A percentile compares a stretch with the other conserved stretches of the same genome.
phyloP scores from a whole-genome alignment of 208 protist genomes.

The Leptomonas seymouri region DNA sequence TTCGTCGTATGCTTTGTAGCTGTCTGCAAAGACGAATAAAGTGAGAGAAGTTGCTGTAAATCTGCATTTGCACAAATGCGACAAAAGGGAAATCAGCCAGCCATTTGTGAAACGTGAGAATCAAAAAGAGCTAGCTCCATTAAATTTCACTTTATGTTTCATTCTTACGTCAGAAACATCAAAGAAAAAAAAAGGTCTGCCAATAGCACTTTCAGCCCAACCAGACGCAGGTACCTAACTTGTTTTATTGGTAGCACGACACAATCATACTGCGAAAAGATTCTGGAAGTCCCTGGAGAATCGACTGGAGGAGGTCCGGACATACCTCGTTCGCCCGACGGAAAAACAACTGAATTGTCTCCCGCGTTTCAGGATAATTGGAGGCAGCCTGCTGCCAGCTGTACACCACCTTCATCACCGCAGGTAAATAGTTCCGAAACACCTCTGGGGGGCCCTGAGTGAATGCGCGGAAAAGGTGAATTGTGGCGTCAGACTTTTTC shows the following conservation, averaged over 20 bases:
- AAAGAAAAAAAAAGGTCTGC: neutral
- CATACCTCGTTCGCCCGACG: conserved; percentile 23
- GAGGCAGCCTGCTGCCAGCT: conserved; percentile 58
- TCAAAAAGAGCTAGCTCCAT: too few relatives aligned
- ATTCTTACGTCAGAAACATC: neutral
- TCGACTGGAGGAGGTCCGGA: conserved; percentile 25
- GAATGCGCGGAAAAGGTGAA: conserved; percentile 58
- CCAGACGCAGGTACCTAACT: neutral
- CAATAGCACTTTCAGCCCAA: neutral
- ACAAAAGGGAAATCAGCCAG: too few relatives aligned
- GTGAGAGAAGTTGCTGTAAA: too few relatives aligned
- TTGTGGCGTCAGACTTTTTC: conserved; percentile 81
- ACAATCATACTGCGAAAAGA: conserved; percentile 28
- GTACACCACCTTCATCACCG: conserved; percentile 60
- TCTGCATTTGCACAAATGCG: too few relatives aligned
- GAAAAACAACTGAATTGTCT: conserved; percentile 30
- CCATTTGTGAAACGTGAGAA: too few relatives aligned
- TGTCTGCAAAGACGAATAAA: too few relatives aligned
- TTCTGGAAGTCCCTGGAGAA: conserved; percentile 20
- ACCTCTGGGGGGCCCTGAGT: conserved; percentile 32
- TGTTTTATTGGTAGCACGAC: conserved; percentile 23
- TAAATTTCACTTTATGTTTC: too few relatives aligned
- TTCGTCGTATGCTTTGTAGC: too few relatives aligned
- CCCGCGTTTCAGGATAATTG: conserved; percentile 31
- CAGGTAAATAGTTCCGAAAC: conserved; percentile 37